phyloP scores from a whole-genome alignment of 192 early-diverging fungal species.

The Gaertneriomyces semiglobifer region DNA sequence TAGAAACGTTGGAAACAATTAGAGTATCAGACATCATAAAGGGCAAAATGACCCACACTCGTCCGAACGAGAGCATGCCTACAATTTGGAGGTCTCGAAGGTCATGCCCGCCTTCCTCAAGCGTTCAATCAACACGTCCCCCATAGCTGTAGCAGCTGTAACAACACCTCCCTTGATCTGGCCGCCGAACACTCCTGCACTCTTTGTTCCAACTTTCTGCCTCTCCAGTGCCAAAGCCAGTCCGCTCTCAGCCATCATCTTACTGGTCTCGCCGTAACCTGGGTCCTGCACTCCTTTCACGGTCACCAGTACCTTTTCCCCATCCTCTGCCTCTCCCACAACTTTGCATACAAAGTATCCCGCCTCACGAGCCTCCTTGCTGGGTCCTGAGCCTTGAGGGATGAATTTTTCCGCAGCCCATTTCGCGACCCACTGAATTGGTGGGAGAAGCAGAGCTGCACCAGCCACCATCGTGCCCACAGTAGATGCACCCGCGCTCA shows the following conservation, averaged over 20 bases:
- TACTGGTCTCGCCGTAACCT: constrained; percentile 78
- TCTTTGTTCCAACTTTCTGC: constrained; percentile 27
- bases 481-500: constrained; percentile 43
- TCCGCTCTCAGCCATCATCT: constrained; percentile 75
- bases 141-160: constrained; percentile 79
- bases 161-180: constrained; percentile 70
- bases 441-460: constrained; percentile 31
- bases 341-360: constrained; percentile 49
- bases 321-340: constrained; percentile 42
- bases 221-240: constrained; percentile 66
- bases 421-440: constrained; percentile 42
- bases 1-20: too few species aligned
- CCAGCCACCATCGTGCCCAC: constrained; percentile 36
- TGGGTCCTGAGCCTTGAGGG: constrained; percentile 71
- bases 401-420: constrained; percentile 50
- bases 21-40: too few species aligned
- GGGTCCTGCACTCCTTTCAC: constrained; percentile 64
- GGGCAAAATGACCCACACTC: too few species aligned
- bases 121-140: constrained; percentile 62
- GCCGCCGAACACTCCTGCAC: constrained; percentile 31
- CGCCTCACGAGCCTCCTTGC: constrained; percentile 50
- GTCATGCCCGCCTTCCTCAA: constrained; percentile 60
- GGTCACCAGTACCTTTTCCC: constrained; percentile 43
- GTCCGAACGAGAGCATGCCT: neutral
- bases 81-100: constrained; percentile 44